A percentile compares a stretch with the other conserved stretches of the same genome.
Evolutionary conservation across 345 rosid species (phyloP).

Genomic region (Citrus reticulata): DNA sequence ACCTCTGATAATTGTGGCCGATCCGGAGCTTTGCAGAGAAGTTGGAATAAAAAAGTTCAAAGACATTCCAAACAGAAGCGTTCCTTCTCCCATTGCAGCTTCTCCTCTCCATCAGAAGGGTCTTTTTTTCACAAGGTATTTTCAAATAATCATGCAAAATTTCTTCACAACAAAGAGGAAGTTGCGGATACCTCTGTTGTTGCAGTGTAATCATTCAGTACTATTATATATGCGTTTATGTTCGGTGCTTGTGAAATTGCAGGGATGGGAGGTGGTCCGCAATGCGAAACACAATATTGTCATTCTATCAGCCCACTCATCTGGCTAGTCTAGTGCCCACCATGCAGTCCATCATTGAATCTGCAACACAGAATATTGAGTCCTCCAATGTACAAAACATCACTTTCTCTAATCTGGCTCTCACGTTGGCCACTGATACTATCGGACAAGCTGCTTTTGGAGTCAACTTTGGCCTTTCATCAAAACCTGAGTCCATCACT

Average conservation of each 20-base stretch:
- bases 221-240: no score
- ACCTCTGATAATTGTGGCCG: constrained; percentile 75
- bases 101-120: constrained; percentile 96
- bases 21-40: constrained; percentile 81
- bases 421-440: constrained; percentile 73
- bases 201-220: no score
- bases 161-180: no score
- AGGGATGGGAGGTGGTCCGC: constrained; percentile 89
- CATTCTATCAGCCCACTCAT: constrained; percentile 84
- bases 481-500: constrained; percentile 32
- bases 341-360: constrained; percentile 64
- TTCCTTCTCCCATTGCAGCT: constrained; percentile 91
- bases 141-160: no score
- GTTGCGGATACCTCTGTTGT: no score
- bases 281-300: constrained; percentile 80
- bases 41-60: constrained; percentile 94
- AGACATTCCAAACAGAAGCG: constrained; percentile 80
- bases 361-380: constrained; percentile 52
- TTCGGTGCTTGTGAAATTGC: neutral
- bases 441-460: constrained; percentile 94
- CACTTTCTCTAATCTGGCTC: constrained; percentile 64
- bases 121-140: constrained; percentile 87
- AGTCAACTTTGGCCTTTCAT: constrained; percentile 73
- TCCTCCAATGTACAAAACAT: constrained; percentile 37
- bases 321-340: constrained; percentile 72